phyloP scores from a whole-genome alignment of 345 rosid genomes.

The Chamaenerion angustifolium region DNA sequence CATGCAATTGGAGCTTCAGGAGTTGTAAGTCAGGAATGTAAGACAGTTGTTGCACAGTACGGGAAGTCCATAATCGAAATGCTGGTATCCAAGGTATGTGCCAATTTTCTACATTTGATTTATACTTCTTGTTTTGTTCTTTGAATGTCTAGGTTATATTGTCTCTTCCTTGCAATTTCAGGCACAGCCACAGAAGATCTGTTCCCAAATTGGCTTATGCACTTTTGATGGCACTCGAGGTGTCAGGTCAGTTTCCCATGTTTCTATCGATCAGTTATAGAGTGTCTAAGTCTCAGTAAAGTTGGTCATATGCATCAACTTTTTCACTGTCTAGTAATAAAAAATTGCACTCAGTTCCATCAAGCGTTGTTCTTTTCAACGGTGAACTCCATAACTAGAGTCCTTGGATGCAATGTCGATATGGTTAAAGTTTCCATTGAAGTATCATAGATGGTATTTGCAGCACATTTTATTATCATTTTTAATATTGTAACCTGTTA shows the following conservation, averaged over 20 bases:
- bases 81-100: conserved; percentile 40
- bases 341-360: too few relatives aligned
- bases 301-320: too few relatives aligned
- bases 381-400: too few relatives aligned
- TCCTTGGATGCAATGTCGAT: too few relatives aligned
- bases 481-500: too few relatives aligned
- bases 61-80: conserved; percentile 55
- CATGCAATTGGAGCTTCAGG: conserved; percentile 84
- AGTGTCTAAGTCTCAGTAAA: too few relatives aligned
- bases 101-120: background rate
- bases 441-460: too few relatives aligned
- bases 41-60: conserved; percentile 44
- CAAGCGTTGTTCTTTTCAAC: too few relatives aligned
- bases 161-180: conserved; percentile 8
- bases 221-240: conserved; percentile 59
- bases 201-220: conserved; percentile 73
- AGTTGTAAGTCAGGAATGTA: conserved; percentile 59
- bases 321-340: too few relatives aligned
- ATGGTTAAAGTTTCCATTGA: too few relatives aligned
- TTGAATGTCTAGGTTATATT: background rate
- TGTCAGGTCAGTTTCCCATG: conserved; percentile 31
- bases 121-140: background rate
- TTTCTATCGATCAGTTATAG: background rate
- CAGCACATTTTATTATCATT: too few relatives aligned
- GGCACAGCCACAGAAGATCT: conserved; percentile 56